Conservation (phyloP, 2,329 filamentous ascomycete species). For the Beauveria sp. region DNA sequence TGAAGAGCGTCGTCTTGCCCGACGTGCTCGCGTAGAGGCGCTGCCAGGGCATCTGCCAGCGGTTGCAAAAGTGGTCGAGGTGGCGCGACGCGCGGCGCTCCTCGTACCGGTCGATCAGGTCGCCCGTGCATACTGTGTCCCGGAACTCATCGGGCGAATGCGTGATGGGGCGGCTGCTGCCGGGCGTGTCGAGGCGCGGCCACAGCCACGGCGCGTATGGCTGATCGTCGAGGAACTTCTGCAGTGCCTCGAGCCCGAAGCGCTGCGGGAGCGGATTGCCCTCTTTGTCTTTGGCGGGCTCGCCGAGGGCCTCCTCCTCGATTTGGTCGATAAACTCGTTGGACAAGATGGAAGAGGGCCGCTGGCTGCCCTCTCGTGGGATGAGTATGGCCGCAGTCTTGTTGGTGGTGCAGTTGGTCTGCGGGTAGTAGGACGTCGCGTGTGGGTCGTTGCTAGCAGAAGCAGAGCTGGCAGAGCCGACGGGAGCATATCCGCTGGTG, state of each 20-base stretch:
- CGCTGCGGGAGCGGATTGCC: background rate
- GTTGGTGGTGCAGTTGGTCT: background rate
- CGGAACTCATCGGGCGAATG: background rate
- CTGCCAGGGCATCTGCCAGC: background rate
- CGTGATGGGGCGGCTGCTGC: background rate
- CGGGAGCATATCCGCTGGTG: too few species aligned
- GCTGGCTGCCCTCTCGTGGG: background rate
- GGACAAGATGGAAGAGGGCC: background rate
- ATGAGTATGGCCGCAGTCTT: background rate
- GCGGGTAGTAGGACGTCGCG: background rate
- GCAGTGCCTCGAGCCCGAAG: background rate
- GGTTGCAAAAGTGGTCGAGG: background rate
- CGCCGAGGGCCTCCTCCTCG: too few species aligned
- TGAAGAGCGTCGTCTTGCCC: background rate
- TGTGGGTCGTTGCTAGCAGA: background rate
- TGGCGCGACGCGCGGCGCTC: background rate
- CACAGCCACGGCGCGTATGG: background rate
- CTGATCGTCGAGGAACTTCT: background rate
- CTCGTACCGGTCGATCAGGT: background rate
- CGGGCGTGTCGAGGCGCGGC: background rate
- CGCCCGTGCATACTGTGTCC: background rate
- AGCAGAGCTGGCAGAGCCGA: background rate
- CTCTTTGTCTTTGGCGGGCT: background rate
- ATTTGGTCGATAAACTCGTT: too few species aligned
- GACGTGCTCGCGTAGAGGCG: background rate